Evolutionary conservation across 2,329 filamentous ascomycete genomes (phyloP).

Genomic region (Rhynchosporium agropyri): DNA sequence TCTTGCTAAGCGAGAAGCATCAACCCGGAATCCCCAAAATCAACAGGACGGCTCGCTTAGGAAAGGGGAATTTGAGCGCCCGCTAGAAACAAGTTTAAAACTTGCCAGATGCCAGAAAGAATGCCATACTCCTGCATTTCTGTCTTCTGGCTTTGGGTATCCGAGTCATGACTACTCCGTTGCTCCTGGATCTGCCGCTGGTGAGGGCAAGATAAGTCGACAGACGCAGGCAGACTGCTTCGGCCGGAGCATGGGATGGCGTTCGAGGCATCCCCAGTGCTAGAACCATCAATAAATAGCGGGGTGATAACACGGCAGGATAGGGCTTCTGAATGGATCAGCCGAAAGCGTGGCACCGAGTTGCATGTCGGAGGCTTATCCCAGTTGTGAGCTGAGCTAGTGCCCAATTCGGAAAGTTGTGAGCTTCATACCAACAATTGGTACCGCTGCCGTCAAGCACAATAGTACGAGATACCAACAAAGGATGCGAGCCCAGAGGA

Average conservation of each 20-base stretch:
- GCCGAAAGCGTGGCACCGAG: not conserved
- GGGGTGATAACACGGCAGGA: not conserved
- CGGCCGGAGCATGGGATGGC: slow-evolving; percentile 10
- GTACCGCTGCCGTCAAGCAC: not conserved
- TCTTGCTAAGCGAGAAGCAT: slow-evolving; percentile 1
- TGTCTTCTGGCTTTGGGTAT: not conserved
- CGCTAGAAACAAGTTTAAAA: not conserved
- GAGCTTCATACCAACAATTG: not conserved
- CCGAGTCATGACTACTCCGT: not conserved
- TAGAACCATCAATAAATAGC: slow-evolving; percentile 2
- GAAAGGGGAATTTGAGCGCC: not conserved
- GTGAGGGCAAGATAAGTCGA: not conserved
- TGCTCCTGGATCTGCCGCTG: not conserved
- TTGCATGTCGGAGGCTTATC: slow-evolving; percentile 1
- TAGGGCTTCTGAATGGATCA: not conserved
- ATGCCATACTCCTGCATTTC: not conserved
- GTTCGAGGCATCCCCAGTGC: not conserved
- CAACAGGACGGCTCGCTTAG: slow-evolving; percentile 10
- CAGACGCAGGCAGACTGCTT: not conserved
- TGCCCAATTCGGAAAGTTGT: not conserved
- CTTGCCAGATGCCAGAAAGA: not conserved
- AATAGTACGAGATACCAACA: not conserved
- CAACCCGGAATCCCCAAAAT: not conserved
- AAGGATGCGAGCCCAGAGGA: not conserved
- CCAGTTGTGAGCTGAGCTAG: not conserved